A percentile compares a stretch with the other conserved stretches of the same genome.
Evolutionary conservation across 495 filamentous ascomycete genomes (phyloP).

Genomic region (Umbilicaria muhlenbergii): DNA sequence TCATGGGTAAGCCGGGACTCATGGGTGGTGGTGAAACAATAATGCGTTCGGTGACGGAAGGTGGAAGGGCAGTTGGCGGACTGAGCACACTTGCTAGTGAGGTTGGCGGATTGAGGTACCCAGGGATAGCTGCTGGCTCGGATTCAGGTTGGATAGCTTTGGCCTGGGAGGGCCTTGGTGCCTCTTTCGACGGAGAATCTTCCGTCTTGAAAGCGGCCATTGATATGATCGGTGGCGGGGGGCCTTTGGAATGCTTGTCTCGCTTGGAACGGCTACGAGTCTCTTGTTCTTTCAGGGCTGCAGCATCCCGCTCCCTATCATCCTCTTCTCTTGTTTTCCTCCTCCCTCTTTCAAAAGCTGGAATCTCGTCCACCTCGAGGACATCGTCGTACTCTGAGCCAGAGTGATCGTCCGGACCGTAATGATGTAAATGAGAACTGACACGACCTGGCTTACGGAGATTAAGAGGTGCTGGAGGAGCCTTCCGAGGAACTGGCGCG

Average conservation of each 20-base stretch:
- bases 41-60: conserved; percentile 16
- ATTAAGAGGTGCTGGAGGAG: conserved; percentile 72
- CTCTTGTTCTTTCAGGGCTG: conserved; percentile 46
- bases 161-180: conserved; percentile 4
- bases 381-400: conserved; percentile 78
- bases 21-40: conserved; percentile 41
- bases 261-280: conserved; percentile 47
- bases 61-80: conserved; percentile 14
- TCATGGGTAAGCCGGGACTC: conserved; percentile 78
- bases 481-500: conserved; percentile 50
- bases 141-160: conserved; percentile 10
- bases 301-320: conserved; percentile 58
- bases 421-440: conserved; percentile 26
- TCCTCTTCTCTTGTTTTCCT: conserved; percentile 81
- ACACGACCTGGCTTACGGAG: conserved; percentile 31
- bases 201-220: background rate
- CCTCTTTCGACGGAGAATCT: background rate
- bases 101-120: conserved; percentile 15
- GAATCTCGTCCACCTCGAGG: conserved; percentile 46
- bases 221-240: conserved; percentile 6
- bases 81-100: conserved; percentile 24
- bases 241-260: conserved; percentile 33
- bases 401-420: conserved; percentile 42
- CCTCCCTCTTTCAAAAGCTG: conserved; percentile 51
- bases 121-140: conserved; percentile 1